Evolutionary conservation across 106 monocot genomes (phyloP).

Genomic region (Dendrobium huoshanense): DNA sequence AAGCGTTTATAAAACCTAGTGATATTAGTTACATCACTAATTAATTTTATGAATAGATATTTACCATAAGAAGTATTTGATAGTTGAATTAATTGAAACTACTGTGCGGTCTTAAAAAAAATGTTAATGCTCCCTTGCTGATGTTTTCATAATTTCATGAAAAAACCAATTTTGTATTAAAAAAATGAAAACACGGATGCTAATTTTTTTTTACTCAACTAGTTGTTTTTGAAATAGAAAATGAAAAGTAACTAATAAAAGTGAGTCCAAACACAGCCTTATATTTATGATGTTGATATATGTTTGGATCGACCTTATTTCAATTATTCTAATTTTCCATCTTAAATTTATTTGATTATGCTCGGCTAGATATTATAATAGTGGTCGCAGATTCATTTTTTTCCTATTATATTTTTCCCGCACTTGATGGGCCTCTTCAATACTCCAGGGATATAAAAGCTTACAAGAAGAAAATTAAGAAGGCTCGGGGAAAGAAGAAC

Average conservation of each 20-base stretch:
- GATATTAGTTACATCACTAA: no score
- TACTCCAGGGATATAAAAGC: constrained; percentile 60
- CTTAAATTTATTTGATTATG: background rate
- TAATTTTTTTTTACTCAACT: background rate
- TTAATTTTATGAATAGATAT: no score
- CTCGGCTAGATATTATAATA: background rate
- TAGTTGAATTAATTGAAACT: no score
- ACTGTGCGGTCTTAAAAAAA: no score
- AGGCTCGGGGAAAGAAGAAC: constrained; percentile 78
- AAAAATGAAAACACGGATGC: no score
- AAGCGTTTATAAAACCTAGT: no score
- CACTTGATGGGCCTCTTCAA: background rate
- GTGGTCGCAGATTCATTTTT: background rate
- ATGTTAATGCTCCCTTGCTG: no score
- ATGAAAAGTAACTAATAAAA: background rate
- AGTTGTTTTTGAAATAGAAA: background rate
- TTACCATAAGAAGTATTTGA: no score
- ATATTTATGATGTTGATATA: background rate
- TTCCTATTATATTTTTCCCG: background rate
- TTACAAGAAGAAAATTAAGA: constrained; percentile 79
- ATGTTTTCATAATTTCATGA: no score
- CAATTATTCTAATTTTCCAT: background rate
- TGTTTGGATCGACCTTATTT: background rate
- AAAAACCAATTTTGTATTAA: no score
- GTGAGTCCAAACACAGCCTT: background rate